These are phyloP conservation scores for Exophiala oligosperma DNA, from an alignment of 2,329 filamentous ascomycete species.

Conservation along the genomic window DNA sequence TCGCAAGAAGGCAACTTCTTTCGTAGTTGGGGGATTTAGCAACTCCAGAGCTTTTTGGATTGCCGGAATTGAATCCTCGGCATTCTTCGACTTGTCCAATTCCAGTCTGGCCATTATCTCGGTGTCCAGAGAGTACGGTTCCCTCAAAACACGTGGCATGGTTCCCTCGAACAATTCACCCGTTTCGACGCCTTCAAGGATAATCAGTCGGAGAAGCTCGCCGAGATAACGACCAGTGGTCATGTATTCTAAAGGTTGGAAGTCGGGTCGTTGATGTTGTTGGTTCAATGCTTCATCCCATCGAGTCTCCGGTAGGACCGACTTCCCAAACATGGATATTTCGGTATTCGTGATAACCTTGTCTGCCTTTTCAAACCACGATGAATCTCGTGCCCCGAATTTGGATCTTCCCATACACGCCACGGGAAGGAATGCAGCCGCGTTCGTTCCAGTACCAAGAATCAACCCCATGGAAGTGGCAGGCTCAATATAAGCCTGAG, in stretches of 20 bases:
- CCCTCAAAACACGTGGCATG: constrained; percentile 55
- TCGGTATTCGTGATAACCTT: constrained; percentile 67
- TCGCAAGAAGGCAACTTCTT: constrained; percentile 57
- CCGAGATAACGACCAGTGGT: constrained; percentile 64
- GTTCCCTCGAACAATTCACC: constrained; percentile 58
- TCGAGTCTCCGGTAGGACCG: constrained; percentile 57
- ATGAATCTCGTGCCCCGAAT: constrained; percentile 55
- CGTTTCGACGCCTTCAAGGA: constrained; percentile 59
- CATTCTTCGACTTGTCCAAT: constrained; percentile 40
- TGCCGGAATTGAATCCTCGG: constrained; percentile 42
- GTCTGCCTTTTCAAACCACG: constrained; percentile 58
- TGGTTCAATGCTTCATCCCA: constrained; percentile 64
- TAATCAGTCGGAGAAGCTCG: constrained; percentile 62
- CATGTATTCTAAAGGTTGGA: constrained; percentile 66
- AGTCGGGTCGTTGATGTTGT: constrained; percentile 59
- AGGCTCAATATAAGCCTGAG: constrained; percentile 61
- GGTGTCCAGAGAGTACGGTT: constrained; percentile 61
- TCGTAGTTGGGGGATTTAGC: constrained; percentile 43
- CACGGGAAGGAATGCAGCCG: constrained; percentile 62
- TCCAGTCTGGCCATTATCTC: constrained; percentile 60
- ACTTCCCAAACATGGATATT: constrained; percentile 63
- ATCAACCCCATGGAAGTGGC: constrained; percentile 64
- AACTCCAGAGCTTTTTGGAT: constrained; percentile 56
- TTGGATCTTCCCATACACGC: constrained; percentile 55
- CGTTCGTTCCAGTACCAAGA: constrained; percentile 65